Conservation (phyloP, 352 stramenopile species). For the Lagenidium sp. region DNA sequence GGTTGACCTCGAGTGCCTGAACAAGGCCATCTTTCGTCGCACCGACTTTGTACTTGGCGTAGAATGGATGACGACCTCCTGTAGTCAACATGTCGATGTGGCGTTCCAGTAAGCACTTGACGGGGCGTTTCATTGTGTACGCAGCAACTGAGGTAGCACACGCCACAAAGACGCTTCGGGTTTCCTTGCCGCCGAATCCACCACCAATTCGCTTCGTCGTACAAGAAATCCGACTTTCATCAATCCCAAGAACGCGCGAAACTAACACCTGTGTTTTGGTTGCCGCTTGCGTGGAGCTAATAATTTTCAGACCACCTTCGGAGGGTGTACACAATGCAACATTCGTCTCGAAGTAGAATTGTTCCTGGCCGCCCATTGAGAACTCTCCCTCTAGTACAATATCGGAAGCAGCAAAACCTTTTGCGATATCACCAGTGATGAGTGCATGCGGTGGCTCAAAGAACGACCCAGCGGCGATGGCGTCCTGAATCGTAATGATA, state of each 20-base stretch:
- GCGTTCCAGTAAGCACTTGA: conserved; percentile 28
- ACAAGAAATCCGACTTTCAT: conserved; percentile 18
- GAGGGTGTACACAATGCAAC: conserved; percentile 13
- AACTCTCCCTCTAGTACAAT: conserved; percentile 12
- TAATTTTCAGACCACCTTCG: conserved; percentile 18
- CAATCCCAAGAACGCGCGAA: conserved; percentile 15
- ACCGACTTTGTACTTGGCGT: conserved; percentile 21
- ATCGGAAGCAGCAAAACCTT: conserved; percentile 12
- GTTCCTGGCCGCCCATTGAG: conserved; percentile 24
- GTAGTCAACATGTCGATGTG: conserved; percentile 30
- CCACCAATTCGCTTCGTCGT: conserved; percentile 27
- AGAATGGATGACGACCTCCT: conserved; percentile 24
- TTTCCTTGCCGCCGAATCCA: conserved; percentile 42
- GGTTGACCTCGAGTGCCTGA: conserved; percentile 16
- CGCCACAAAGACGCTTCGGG: conserved; percentile 22
- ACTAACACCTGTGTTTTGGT: conserved; percentile 16
- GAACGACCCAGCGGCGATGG: conserved; percentile 12
- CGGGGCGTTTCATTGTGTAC: conserved; percentile 13
- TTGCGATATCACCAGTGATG: conserved; percentile 13
- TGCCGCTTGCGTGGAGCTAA: conserved; percentile 25
- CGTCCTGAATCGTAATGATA: conserved; percentile 28
- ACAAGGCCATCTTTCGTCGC: conserved; percentile 26
- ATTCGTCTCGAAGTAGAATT: conserved; percentile 58
- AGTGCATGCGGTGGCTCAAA: conserved; percentile 1
- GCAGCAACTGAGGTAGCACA: conserved; percentile 22